phyloP scores from a whole-genome alignment of 768 basidiomycete genomes.

The Leccinellum luteum region DNA sequence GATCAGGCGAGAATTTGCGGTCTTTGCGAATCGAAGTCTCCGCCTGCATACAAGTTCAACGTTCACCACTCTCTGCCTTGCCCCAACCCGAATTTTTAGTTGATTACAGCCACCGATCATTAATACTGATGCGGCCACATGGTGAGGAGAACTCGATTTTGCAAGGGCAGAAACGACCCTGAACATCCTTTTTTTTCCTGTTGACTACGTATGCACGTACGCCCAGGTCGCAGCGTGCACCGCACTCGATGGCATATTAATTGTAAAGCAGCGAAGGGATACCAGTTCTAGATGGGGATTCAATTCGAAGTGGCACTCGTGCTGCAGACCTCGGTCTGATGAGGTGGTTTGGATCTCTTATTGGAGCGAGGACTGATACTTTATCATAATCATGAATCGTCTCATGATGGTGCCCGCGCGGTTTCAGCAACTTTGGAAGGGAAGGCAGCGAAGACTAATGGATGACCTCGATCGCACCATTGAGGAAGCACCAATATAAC shows the following conservation, averaged over 20 bases:
- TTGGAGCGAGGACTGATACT: not conserved
- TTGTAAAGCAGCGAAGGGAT: not conserved
- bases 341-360: not conserved
- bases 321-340: not conserved
- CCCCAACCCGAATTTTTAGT: not conserved
- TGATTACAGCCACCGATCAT: not conserved
- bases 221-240: not conserved
- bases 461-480: slow-evolving; percentile 2
- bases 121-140: not conserved
- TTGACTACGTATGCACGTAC: no score
- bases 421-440: not conserved
- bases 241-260: not conserved
- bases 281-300: not conserved
- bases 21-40: not conserved
- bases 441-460: not conserved
- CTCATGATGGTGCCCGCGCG: not conserved
- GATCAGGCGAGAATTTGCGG: not conserved
- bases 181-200: not conserved
- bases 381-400: not conserved
- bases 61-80: not conserved
- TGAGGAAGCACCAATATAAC: slow-evolving; percentile 8
- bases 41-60: not conserved
- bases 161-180: not conserved
- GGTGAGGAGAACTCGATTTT: not conserved
- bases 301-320: not conserved